These are phyloP conservation scores for Coemansia sp. DNA, from an alignment of 192 early-diverging fungal species.

Conservation along the genomic window DNA sequence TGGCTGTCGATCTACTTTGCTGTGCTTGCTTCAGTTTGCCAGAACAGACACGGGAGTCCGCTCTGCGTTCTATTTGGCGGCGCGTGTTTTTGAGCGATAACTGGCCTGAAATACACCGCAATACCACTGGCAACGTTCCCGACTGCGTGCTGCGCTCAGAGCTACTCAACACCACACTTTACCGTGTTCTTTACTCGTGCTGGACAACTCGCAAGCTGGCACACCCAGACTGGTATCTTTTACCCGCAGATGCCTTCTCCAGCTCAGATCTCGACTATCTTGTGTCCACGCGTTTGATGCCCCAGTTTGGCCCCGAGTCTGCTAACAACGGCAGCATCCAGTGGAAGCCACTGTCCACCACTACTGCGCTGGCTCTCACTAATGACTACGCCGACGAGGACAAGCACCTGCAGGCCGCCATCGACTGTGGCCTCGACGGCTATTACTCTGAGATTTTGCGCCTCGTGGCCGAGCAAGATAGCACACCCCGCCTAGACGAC, in stretches of 20 bases:
- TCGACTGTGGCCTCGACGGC: slow-evolving; percentile 17
- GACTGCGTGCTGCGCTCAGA: slow-evolving; percentile 27
- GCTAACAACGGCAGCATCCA: background rate
- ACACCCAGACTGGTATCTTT: slow-evolving; percentile 33
- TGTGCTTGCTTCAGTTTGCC: slow-evolving; percentile 29
- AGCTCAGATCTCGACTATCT: slow-evolving; percentile 19
- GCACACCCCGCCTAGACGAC: background rate
- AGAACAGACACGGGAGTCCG: slow-evolving; percentile 22
- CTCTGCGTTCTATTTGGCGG: slow-evolving; percentile 43
- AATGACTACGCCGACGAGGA: slow-evolving; percentile 34
- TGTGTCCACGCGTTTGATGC: slow-evolving; percentile 17
- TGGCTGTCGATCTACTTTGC: slow-evolving; percentile 44
- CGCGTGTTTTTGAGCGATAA: slow-evolving; percentile 43
- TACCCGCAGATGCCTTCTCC: slow-evolving; percentile 17
- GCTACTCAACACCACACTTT: slow-evolving; percentile 25
- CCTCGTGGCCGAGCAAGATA: slow-evolving; percentile 20
- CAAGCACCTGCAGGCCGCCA: slow-evolving; percentile 19
- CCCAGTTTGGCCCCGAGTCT: slow-evolving; percentile 15
- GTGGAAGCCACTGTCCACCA: slow-evolving; percentile 14
- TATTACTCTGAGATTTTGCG: slow-evolving; percentile 42
- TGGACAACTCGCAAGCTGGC: slow-evolving; percentile 23
- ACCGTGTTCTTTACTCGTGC: slow-evolving; percentile 31
- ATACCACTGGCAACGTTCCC: slow-evolving; percentile 15
- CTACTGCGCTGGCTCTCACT: slow-evolving; percentile 14
- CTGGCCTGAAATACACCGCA: slow-evolving; percentile 20